Evolutionary conservation across 345 rosid species (phyloP).

Genomic region (Triadica sebifera): DNA sequence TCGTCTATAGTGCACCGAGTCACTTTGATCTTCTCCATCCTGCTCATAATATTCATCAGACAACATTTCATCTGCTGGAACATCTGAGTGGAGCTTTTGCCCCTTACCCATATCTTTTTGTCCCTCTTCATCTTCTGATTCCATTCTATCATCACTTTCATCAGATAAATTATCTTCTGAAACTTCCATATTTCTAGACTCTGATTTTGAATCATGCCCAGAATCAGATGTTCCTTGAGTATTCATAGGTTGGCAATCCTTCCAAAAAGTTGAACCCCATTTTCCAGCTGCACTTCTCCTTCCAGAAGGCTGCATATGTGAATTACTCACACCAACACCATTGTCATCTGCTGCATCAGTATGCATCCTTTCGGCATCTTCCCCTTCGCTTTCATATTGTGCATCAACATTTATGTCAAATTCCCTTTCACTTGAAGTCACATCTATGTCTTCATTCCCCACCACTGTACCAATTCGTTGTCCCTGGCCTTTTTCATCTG

Average conservation of each 20-base stretch:
- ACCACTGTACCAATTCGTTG: constrained; percentile 43
- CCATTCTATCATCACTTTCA: constrained; percentile 48
- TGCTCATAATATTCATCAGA: constrained; percentile 99
- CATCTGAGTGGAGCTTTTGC: constrained; percentile 69
- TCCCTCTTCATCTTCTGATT: constrained; percentile 69
- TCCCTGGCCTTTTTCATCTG: constrained; percentile 63
- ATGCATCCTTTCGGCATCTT: constrained; percentile 48
- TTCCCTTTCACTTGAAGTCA: constrained; percentile 54
- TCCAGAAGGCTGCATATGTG: constrained; percentile 54
- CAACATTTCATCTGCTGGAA: constrained; percentile 97
- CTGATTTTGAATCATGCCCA: constrained; percentile 68
- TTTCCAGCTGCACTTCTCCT: constrained; percentile 67
- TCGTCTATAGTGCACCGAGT: constrained; percentile 58
- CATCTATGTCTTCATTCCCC: constrained; percentile 48
- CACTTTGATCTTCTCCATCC: constrained; percentile 95
- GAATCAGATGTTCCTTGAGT: constrained; percentile 59
- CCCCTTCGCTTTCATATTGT: constrained; percentile 71
- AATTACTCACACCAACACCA: constrained; percentile 28
- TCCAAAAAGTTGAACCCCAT: constrained; percentile 99
- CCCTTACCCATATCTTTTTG: constrained; percentile 49
- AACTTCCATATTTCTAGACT: constrained; percentile 47
- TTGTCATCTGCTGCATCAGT: constrained; percentile 34
- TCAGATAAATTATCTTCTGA: constrained; percentile 60
- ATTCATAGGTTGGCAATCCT: constrained; percentile 89
- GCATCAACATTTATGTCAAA: constrained; percentile 74